Evolutionary conservation across 2,329 filamentous ascomycete species (phyloP).

Genomic region (Cyclaneusma minus): DNA sequence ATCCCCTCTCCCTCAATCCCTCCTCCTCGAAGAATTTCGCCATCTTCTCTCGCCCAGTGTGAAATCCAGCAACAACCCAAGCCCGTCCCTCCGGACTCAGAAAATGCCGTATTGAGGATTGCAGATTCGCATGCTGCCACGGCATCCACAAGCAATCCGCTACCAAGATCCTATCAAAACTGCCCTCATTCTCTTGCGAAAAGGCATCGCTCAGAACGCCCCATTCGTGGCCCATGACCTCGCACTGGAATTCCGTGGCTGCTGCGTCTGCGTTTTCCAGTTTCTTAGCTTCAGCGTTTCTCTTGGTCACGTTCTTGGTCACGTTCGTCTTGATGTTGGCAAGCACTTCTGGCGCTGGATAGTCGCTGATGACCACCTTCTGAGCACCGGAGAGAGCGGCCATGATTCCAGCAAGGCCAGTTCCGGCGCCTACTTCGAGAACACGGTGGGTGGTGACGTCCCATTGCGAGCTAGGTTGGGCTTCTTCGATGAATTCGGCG

Average conservation of each 20-base stretch:
- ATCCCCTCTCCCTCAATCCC: slow-evolving; percentile 29
- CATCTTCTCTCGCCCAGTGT: slow-evolving; percentile 53
- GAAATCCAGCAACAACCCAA: slow-evolving; percentile 56
- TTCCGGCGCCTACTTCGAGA: slow-evolving; percentile 55
- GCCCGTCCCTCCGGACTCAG: slow-evolving; percentile 34
- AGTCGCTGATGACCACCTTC: slow-evolving; percentile 48
- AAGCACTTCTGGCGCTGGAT: slow-evolving; percentile 45
- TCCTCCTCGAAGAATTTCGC: slow-evolving; percentile 41
- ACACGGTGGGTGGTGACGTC: slow-evolving; percentile 33
- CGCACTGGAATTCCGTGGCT: no score
- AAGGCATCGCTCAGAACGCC: slow-evolving; percentile 27
- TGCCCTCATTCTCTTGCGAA: slow-evolving; percentile 16
- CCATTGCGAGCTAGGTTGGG: slow-evolving; percentile 19
- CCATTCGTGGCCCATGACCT: slow-evolving; percentile 49
- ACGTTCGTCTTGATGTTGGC: slow-evolving; percentile 43
- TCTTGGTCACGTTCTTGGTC: slow-evolving; percentile 26
- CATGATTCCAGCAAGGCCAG: slow-evolving; percentile 35
- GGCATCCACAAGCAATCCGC: slow-evolving; percentile 68
- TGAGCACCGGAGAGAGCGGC: slow-evolving; percentile 29
- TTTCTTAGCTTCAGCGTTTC: slow-evolving; percentile 1
- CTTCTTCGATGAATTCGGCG: slow-evolving; percentile 36
- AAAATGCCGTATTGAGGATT: slow-evolving; percentile 46
- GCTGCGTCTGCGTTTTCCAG: no score
- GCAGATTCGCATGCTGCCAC: slow-evolving; percentile 52
- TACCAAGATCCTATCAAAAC: slow-evolving; percentile 48